These are phyloP conservation scores for Rhizophagus sp. DNA, from an alignment of 192 early-diverging fungal genomes.

Conservation along the genomic window DNA sequence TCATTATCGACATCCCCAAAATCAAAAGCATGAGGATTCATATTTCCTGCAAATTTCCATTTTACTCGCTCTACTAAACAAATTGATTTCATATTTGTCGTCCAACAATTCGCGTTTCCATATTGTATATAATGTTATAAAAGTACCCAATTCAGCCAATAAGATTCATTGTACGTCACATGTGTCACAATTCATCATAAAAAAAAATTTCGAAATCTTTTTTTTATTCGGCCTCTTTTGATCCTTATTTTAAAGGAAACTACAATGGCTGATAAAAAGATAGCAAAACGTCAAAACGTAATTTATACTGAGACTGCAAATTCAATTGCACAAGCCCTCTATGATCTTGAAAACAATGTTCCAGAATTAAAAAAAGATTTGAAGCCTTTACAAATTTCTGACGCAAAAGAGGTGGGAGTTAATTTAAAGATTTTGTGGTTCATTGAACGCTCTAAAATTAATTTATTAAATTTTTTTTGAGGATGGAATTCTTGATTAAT, in stretches of 20 bases:
- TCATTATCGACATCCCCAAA: constrained; percentile 61
- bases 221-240: background rate
- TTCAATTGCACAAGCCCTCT: constrained; percentile 92
- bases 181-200: background rate
- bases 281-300: constrained; percentile 8
- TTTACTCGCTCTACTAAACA: constrained; percentile 55
- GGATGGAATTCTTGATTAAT: background rate
- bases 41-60: constrained; percentile 59
- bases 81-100: constrained; percentile 28
- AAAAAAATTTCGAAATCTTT: background rate
- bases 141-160: background rate
- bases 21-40: constrained; percentile 59
- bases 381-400: constrained; percentile 89
- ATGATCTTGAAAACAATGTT: constrained; percentile 94
- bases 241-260: background rate
- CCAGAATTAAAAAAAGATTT: constrained; percentile 97
- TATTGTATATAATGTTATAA: too few species aligned
- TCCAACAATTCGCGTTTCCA: too few species aligned
- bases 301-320: constrained; percentile 75
- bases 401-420: constrained; percentile 85
- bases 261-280: constrained; percentile 22
- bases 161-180: background rate
- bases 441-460: background rate
- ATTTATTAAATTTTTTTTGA: background rate
- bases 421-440: constrained; percentile 12